Evolutionary conservation across 2,329 filamentous ascomycete species (phyloP).

Genomic region (Fusarium continuum): DNA sequence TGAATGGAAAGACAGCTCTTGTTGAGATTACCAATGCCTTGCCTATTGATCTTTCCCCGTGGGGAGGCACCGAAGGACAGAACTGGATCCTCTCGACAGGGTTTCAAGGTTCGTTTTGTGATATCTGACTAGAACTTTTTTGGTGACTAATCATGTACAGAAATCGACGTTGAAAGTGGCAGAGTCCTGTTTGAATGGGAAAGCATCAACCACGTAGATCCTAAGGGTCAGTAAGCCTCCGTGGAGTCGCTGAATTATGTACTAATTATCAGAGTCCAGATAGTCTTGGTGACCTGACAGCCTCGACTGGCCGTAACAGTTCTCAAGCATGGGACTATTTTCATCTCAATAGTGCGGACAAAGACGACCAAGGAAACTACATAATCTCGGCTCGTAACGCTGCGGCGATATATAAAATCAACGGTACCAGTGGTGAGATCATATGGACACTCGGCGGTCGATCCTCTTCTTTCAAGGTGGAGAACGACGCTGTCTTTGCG

Average conservation of each 20-base stretch:
- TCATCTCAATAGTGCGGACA: slow-evolving; percentile 51
- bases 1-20: neutral
- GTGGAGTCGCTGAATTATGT: too few relatives aligned
- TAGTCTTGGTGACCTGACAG: neutral
- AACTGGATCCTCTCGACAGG: neutral
- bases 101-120: neutral
- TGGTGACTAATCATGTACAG: neutral
- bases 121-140: neutral
- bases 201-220: neutral
- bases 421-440: slow-evolving; percentile 57
- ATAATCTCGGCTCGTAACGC: slow-evolving; percentile 41
- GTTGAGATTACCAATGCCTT: neutral
- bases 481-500: slow-evolving; percentile 51
- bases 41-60: neutral
- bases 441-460: slow-evolving; percentile 62
- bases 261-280: too few relatives aligned
- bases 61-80: neutral
- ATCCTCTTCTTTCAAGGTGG: slow-evolving; percentile 44
- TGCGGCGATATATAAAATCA: slow-evolving; percentile 38
- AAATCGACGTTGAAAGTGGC: neutral
- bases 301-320: slow-evolving; percentile 6
- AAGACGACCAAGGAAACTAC: slow-evolving; percentile 47
- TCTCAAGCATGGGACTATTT: slow-evolving; percentile 41
- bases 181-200: neutral
- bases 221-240: neutral